A percentile compares a stretch with the other conserved stretches of the same genome.
Evolutionary conservation across 176 grass and related monocot species (phyloP).

Genomic region (Aegilops longissima): DNA sequence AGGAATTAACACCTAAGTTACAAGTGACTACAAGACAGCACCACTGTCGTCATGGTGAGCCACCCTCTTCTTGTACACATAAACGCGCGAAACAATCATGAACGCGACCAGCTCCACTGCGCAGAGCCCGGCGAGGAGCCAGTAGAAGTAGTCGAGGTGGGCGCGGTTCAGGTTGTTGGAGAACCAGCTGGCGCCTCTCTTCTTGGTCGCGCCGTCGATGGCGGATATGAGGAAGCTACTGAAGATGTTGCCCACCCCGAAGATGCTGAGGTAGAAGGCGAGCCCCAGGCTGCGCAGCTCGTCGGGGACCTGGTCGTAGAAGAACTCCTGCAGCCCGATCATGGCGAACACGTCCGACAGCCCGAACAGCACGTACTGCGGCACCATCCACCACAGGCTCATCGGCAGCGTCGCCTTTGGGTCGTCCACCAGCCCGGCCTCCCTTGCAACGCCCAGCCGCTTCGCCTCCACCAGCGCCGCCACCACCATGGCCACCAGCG

Average conservation of each 20-base stretch:
- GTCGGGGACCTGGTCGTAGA: slow-evolving; percentile 82
- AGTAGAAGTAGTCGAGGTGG: slow-evolving; percentile 66
- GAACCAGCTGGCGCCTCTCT: slow-evolving; percentile 45
- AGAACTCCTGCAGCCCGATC: slow-evolving; percentile 85
- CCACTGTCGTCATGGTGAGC: not conserved
- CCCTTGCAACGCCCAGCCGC: slow-evolving; percentile 35
- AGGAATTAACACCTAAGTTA: too few relatives aligned
- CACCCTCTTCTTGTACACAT: slow-evolving; percentile 27
- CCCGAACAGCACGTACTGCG: slow-evolving; percentile 57
- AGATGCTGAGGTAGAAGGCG: slow-evolving; percentile 39
- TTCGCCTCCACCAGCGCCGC: slow-evolving; percentile 47
- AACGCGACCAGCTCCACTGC: slow-evolving; percentile 15
- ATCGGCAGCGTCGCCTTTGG: slow-evolving; percentile 50
- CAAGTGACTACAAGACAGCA: too few relatives aligned
- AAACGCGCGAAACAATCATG: not conserved
- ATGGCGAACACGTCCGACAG: slow-evolving; percentile 81
- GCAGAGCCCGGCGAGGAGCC: slow-evolving; percentile 47
- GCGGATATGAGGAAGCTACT: slow-evolving; percentile 49
- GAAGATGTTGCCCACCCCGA: slow-evolving; percentile 40
- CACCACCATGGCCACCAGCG: slow-evolving; percentile 35
- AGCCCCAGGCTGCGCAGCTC: slow-evolving; percentile 53
- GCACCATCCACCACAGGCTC: slow-evolving; percentile 85
- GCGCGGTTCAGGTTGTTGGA: slow-evolving; percentile 24
- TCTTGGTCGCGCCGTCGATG: slow-evolving; percentile 42
- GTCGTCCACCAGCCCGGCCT: slow-evolving; percentile 39